These are phyloP conservation scores for Ogataea ramenticola DNA, from an alignment of 805 yeast species.

Conservation along the genomic window DNA sequence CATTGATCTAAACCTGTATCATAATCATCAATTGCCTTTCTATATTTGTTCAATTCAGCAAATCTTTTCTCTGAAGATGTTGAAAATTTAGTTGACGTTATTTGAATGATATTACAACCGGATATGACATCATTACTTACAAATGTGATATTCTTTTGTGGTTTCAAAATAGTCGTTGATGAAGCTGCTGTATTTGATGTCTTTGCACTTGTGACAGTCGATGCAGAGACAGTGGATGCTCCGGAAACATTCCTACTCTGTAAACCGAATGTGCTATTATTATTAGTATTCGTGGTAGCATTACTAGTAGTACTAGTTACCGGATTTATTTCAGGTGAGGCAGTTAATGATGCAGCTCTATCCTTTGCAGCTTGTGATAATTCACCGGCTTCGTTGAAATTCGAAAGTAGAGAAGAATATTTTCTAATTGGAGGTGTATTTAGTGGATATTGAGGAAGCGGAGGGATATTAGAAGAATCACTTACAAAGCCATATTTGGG, in stretches of 20 bases:
- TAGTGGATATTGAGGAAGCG: neutral
- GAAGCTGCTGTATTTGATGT: too few species aligned
- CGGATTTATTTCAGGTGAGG: neutral
- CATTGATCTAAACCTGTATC: slow-evolving; percentile 56
- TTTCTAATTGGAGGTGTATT: neutral
- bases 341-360: neutral
- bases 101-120: slow-evolving; percentile 30
- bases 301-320: neutral
- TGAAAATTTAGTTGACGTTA: slow-evolving; percentile 29
- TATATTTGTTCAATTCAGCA: slow-evolving; percentile 33
- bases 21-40: slow-evolving; percentile 32
- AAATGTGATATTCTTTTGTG: slow-evolving; percentile 1
- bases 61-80: slow-evolving; percentile 30
- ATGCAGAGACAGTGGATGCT: neutral
- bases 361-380: slow-evolving; percentile 1
- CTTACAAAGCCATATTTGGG: neutral
- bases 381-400: neutral
- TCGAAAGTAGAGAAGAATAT: neutral
- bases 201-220: too few species aligned
- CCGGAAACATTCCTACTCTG: neutral
- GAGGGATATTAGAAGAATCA: neutral
- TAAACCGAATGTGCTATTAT: too few species aligned
- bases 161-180: neutral
- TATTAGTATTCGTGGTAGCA: neutral
- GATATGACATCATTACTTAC: slow-evolving; percentile 11